phyloP scores from a whole-genome alignment of 257 asterid genomes.

The Penstemon davidsonii region DNA sequence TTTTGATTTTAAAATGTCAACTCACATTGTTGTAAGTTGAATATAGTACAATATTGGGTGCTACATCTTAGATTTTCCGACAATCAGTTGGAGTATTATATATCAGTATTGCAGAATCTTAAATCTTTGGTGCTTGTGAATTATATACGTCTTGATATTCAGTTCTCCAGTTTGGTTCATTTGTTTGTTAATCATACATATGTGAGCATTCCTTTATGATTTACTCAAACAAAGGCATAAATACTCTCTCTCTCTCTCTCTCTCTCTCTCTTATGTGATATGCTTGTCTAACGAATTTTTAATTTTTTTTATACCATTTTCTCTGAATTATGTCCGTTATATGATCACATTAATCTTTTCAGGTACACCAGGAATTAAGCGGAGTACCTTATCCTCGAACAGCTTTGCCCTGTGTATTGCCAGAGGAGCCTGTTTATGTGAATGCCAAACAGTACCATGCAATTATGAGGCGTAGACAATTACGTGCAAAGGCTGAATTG shows the following conservation, averaged over 20 bases:
- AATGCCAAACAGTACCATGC: slow-evolving; percentile 61
- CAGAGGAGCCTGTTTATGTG: slow-evolving; percentile 62
- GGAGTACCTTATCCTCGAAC: slow-evolving; percentile 28
- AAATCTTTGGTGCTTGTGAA: background rate
- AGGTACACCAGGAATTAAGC: slow-evolving; percentile 36
- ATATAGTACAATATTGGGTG: background rate
- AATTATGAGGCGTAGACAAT: slow-evolving; percentile 57
- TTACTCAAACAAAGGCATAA: too few species aligned
- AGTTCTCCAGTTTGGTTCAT: background rate
- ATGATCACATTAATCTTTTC: slow-evolving; percentile 15
- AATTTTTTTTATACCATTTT: background rate
- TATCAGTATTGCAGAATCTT: background rate
- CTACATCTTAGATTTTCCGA: background rate
- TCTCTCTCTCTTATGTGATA: background rate
- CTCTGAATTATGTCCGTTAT: background rate
- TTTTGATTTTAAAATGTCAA: too few species aligned
- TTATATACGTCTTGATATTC: background rate
- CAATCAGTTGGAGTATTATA: background rate
- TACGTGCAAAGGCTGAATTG: slow-evolving; percentile 69
- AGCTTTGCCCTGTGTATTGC: slow-evolving; percentile 30
- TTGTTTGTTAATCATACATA: background rate
- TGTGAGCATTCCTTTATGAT: background rate
- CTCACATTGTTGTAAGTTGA: background rate
- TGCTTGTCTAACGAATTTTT: too few species aligned
- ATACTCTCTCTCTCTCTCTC: too few species aligned